A percentile compares a stretch with the other conserved stretches of the same genome.
Conservation (phyloP, 345 rosid genomes). For the Hypericum androsaemum region DNA sequence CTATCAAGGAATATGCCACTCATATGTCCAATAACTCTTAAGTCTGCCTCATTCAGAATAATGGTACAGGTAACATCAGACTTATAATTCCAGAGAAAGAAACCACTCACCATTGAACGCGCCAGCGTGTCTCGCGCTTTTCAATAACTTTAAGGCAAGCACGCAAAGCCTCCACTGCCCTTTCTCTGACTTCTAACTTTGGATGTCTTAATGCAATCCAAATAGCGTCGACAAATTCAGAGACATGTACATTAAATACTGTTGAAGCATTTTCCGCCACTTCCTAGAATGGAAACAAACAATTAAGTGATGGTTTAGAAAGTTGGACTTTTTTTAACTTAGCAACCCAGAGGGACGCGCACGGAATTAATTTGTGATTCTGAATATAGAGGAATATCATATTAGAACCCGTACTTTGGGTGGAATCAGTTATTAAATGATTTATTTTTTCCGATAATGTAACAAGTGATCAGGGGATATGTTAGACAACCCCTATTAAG, state of each 20-base stretch:
- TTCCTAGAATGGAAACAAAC: slow-evolving; percentile 44
- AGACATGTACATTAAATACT: slow-evolving; percentile 91
- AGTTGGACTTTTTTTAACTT: no score
- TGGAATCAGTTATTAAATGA: no score
- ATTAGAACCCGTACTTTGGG: no score
- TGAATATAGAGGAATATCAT: no score
- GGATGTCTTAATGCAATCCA: slow-evolving; percentile 99
- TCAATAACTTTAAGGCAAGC: slow-evolving; percentile 99
- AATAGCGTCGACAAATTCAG: slow-evolving; percentile 93
- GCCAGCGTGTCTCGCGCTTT: slow-evolving; percentile 99
- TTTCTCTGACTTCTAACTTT: slow-evolving; percentile 70
- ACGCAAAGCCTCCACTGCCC: slow-evolving; percentile 97
- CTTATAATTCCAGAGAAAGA: neutral
- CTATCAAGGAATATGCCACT: no score
- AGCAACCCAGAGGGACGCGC: no score
- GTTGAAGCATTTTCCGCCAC: slow-evolving; percentile 99
- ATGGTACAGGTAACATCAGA: neutral
- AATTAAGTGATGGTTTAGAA: neutral
- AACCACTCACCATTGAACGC: slow-evolving; percentile 82
- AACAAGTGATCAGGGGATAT: no score
- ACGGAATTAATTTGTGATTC: no score
- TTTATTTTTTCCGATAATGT: no score
- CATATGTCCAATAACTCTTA: no score
- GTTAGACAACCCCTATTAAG: no score
- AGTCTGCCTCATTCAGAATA: no score